Percentiles rank a stretch among this genome's conserved stretches.
phyloP scores from a whole-genome alignment of 2,329 filamentous ascomycete genomes.

The Trichoderma gracile region DNA sequence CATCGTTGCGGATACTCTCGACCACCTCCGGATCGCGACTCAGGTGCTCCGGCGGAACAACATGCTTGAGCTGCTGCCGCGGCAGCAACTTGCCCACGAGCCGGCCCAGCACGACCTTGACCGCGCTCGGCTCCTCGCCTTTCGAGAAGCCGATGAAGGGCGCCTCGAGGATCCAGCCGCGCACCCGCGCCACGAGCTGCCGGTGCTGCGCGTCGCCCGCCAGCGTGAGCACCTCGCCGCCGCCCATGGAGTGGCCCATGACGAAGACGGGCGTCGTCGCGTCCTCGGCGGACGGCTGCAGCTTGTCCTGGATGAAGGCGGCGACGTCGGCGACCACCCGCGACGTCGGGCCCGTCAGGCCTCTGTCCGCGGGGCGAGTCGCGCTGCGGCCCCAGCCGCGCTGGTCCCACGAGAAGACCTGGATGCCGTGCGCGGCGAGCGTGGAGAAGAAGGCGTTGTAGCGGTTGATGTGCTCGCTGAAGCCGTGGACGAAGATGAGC shows the following conservation, averaged over 20 bases:
- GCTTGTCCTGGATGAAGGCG: slow-evolving; percentile 66
- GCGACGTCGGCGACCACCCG: slow-evolving; percentile 77
- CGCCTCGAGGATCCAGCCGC: slow-evolving; percentile 74
- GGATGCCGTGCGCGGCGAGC: slow-evolving; percentile 71
- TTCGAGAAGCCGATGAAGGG: slow-evolving; percentile 76
- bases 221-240: slow-evolving; percentile 69
- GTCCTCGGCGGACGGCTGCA: slow-evolving; percentile 42
- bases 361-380: slow-evolving; percentile 60
- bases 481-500: slow-evolving; percentile 83
- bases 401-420: slow-evolving; percentile 79
- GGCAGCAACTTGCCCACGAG: slow-evolving; percentile 70
- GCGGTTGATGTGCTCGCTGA: slow-evolving; percentile 79
- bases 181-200: slow-evolving; percentile 60
- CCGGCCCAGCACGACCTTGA: slow-evolving; percentile 67
- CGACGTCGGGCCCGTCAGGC: slow-evolving; percentile 71
- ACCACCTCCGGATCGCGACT: slow-evolving; percentile 67
- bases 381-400: slow-evolving; percentile 83
- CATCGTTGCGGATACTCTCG: slow-evolving; percentile 63
- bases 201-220: slow-evolving; percentile 52
- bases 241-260: slow-evolving; percentile 90
- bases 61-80: slow-evolving; percentile 63
- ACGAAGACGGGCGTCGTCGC: slow-evolving; percentile 79
- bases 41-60: slow-evolving; percentile 64
- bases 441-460: slow-evolving; percentile 74
- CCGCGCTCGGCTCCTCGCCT: slow-evolving; percentile 59